These are phyloP conservation scores for Candida albicans DNA, from an alignment of 1,139 yeast genomes.

Conservation along the genomic window DNA sequence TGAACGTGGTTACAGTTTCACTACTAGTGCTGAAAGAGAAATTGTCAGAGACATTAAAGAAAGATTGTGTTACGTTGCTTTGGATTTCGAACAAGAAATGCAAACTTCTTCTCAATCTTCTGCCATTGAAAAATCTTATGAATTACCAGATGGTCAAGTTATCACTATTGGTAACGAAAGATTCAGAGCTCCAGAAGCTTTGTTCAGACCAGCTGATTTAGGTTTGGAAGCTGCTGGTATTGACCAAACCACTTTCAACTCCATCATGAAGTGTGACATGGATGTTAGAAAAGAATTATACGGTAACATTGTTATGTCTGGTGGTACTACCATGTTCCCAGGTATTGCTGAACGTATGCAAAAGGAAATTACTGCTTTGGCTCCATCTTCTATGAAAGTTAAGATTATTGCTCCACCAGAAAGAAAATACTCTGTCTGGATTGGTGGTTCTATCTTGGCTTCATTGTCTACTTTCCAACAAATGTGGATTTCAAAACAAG, in stretches of 20 bases:
- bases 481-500: constrained; percentile 99
- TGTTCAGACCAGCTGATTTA: constrained; percentile 97
- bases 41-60: constrained; percentile 99
- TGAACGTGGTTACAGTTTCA: constrained; percentile 98
- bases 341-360: constrained; percentile 99
- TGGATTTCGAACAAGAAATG: constrained; percentile 96
- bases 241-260: constrained; percentile 99
- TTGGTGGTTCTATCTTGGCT: constrained; percentile 99
- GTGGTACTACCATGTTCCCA: constrained; percentile 99
- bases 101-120: constrained; percentile 99
- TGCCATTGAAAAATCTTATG: constrained; percentile 97
- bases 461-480: constrained; percentile 99
- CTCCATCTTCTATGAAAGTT: constrained; percentile 99
- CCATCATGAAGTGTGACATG: constrained; percentile 98
- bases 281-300: constrained; percentile 99
- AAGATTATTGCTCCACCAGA: constrained; percentile 99
- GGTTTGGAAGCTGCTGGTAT: constrained; percentile 99
- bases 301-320: constrained; percentile 99
- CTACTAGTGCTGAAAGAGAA: constrained; percentile 99
- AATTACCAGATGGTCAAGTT: constrained; percentile 99
- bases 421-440: constrained; percentile 99
- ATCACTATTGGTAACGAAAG: constrained; percentile 99
- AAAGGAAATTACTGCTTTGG: constrained; percentile 98
- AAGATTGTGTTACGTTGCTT: constrained; percentile 96
- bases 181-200: constrained; percentile 99